Percentiles rank a stretch among this genome's conserved stretches.
Evolutionary conservation across 306 rosid species (phyloP).

Genomic region (Quercus glauca): DNA sequence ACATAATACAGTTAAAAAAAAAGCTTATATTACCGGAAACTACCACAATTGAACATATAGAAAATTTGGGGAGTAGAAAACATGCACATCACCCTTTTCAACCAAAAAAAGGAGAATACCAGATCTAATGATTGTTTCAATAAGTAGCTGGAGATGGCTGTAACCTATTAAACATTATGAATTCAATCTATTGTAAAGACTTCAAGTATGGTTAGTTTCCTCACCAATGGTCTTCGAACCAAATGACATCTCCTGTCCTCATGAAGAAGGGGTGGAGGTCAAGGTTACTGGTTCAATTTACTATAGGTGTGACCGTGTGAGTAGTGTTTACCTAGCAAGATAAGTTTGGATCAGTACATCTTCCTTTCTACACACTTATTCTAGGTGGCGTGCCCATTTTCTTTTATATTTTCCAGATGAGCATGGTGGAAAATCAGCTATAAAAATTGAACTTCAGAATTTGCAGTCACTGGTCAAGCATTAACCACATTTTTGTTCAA

Average conservation of each 20-base stretch:
- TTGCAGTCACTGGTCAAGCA: background rate
- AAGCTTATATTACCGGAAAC: background rate
- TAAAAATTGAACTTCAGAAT: background rate
- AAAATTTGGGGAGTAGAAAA: background rate
- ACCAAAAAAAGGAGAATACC: background rate
- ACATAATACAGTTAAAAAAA: background rate
- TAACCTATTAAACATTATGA: background rate
- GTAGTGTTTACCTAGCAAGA: background rate
- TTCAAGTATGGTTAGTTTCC: background rate
- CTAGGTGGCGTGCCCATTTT: background rate
- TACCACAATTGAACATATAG: background rate
- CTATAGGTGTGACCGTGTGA: no score
- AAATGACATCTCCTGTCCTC: background rate
- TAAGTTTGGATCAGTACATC: background rate
- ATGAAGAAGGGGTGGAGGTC: background rate
- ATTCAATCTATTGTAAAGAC: background rate
- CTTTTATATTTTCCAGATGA: background rate
- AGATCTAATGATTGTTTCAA: background rate
- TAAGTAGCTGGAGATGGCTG: background rate
- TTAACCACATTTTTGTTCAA: background rate
- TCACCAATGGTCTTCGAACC: background rate
- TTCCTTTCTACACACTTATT: background rate
- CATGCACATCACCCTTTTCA: background rate
- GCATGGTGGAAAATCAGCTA: background rate
- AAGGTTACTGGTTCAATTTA: background rate